Base-by-base conservation (phyloP, 139 green algal genomes). In the Chlorella sp. region DNA sequence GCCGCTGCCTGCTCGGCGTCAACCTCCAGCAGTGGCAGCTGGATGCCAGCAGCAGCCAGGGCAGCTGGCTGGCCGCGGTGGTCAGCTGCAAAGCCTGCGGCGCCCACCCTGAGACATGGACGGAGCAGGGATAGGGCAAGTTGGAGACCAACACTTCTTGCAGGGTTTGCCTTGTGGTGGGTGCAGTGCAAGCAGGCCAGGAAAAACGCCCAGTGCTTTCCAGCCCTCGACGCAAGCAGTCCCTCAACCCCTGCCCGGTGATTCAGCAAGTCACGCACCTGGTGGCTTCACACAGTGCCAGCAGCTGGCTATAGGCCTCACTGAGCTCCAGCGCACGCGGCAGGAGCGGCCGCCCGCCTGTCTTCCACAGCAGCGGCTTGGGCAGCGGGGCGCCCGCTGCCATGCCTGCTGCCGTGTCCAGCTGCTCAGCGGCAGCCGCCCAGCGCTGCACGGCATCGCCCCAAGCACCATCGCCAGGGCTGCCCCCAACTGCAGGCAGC, bases 281-380 rank as follows among this genome's bases (percentile, higher is more conserved):
- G 56, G 34, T 80, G 26, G 56, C 56, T 1, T 86, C 81, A 18
- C 86, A 89, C 60, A 92, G 82, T 60, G 47, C 73, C 56, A 81
- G 63, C 70, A 91, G 74, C 36, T 74, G 23, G 36, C 47, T 63
- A 38, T 89, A 74, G 16, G 65, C 57, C 17, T 89, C 62, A 34
- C 70, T 86, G 1, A 95, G 84, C 25, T 79, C 32, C 32, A 89
- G 60, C 2, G 84, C 91, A 69, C 82, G 83, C 11, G 95, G 94
- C n/a, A 97, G 84, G 44, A 87, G 74, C 25, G 96, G 95, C 57
- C 93, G 90, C 21, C 96, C 96, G 30, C 85, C 94, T 4, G 88
- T 69, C n/a, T 87, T 82, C 96, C 96, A 99, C 26, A 97, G 86
- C 80, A 96, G 85, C 6, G 93, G 93, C 87, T 95, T 95, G 73